phyloP scores from a whole-genome alignment of 495 filamentous ascomycete species.

The Aspergillus coremiiformis region DNA sequence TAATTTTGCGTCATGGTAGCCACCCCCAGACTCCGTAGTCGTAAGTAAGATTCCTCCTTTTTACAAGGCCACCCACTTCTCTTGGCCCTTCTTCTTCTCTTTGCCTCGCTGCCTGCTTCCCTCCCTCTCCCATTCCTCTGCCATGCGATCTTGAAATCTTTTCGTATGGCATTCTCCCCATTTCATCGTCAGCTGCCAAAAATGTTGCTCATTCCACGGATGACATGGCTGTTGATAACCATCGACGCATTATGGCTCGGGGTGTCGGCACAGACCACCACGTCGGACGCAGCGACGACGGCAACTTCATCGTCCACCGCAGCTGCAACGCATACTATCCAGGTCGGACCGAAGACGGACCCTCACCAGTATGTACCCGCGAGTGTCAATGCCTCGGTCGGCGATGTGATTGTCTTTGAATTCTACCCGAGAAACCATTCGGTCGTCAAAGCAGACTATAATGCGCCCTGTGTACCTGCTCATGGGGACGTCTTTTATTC shows the following conservation, averaged over 20 bases:
- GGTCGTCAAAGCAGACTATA: constrained; percentile 51
- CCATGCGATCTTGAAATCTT: background rate
- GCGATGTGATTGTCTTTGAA: constrained; percentile 51
- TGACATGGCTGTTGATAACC: constrained; percentile 7
- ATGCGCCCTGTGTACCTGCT: constrained; percentile 48
- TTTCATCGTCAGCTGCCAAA: background rate
- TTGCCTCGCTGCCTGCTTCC: background rate
- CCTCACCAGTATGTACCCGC: constrained; percentile 47
- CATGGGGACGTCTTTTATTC: constrained; percentile 37
- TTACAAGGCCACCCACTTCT: background rate
- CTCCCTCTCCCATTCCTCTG: background rate
- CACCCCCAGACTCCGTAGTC: background rate
- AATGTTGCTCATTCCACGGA: constrained; percentile 5
- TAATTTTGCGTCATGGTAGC: background rate
- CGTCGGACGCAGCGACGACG: constrained; percentile 1
- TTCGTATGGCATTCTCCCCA: background rate
- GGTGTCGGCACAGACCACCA: background rate
- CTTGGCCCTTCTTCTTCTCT: background rate
- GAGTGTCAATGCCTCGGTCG: constrained; percentile 42
- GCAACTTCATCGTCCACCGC: constrained; percentile 12
- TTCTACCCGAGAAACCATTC: constrained; percentile 60
- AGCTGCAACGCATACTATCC: constrained; percentile 38
- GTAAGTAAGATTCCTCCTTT: background rate
- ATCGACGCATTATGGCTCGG: background rate
- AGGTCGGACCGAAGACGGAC: constrained; percentile 39